phyloP scores from a whole-genome alignment of 495 filamentous ascomycete species.

The Bryoglossum gracile region DNA sequence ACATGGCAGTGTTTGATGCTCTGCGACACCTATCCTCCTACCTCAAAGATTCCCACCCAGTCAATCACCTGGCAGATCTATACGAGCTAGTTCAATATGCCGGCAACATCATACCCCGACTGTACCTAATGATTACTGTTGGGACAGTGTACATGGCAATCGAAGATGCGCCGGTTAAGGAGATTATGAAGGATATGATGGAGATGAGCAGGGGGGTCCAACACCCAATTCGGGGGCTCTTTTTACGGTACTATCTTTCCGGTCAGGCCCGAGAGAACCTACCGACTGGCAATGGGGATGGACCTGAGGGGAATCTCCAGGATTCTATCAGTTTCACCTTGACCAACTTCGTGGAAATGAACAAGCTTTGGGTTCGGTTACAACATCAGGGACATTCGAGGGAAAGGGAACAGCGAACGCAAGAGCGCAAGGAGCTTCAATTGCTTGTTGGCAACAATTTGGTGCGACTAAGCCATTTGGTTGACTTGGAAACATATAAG shows the following conservation, averaged over 20 bases:
- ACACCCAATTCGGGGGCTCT: slow-evolving; percentile 89
- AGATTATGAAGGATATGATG: slow-evolving; percentile 99
- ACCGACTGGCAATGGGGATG: slow-evolving; percentile 73
- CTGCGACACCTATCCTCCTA: slow-evolving; percentile 94
- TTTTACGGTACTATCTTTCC: slow-evolving; percentile 90
- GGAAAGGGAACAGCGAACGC: slow-evolving; percentile 85
- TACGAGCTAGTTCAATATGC: slow-evolving; percentile 99
- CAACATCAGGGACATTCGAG: slow-evolving; percentile 97
- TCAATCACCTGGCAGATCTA: slow-evolving; percentile 94
- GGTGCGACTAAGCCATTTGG: slow-evolving; percentile 88
- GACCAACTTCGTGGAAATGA: slow-evolving; percentile 99
- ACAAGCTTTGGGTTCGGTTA: slow-evolving; percentile 95
- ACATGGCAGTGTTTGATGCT: slow-evolving; percentile 98
- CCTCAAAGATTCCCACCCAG: slow-evolving; percentile 91
- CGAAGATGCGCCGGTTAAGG: slow-evolving; percentile 96
- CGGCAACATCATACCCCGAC: slow-evolving; percentile 90
- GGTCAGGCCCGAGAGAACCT: slow-evolving; percentile 88
- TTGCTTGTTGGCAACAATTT: slow-evolving; percentile 93
- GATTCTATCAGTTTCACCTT: slow-evolving; percentile 96
- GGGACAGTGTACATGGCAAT: slow-evolving; percentile 99
- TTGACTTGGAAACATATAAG: slow-evolving; percentile 90
- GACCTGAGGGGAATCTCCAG: slow-evolving; percentile 93
- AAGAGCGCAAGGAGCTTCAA: slow-evolving; percentile 91
- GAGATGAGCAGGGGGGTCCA: slow-evolving; percentile 98
- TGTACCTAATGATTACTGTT: slow-evolving; percentile 98